These are phyloP conservation scores for Trametes cinnabarina DNA, from an alignment of 768 basidiomycete genomes.

Conservation along the genomic window DNA sequence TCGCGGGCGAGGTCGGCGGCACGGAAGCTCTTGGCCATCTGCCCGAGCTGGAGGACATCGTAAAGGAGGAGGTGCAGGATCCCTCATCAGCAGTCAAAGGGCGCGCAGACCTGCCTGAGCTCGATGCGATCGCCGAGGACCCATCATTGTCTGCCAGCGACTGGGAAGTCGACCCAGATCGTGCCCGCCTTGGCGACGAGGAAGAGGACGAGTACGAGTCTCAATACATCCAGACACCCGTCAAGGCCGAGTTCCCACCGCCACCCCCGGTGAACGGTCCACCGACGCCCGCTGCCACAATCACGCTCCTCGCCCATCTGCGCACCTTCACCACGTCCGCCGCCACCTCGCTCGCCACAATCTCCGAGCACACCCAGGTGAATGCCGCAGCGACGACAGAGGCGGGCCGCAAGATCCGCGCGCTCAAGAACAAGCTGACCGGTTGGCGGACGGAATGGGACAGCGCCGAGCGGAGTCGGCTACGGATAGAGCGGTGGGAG, in stretches of 20 bases:
- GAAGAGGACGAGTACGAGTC: slow-evolving; percentile 42
- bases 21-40: slow-evolving; percentile 67
- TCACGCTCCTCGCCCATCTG: slow-evolving; percentile 67
- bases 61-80: slow-evolving; percentile 37
- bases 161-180: slow-evolving; percentile 52
- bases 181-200: slow-evolving; percentile 43
- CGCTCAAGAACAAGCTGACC: slow-evolving; percentile 78
- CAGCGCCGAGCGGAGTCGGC: slow-evolving; percentile 76
- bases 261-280: slow-evolving; percentile 49
- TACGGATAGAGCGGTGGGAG: slow-evolving; percentile 81
- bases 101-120: slow-evolving; percentile 9
- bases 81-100: slow-evolving; percentile 15
- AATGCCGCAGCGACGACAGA: slow-evolving; percentile 84
- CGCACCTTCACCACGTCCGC: slow-evolving; percentile 74
- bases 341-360: slow-evolving; percentile 67
- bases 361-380: slow-evolving; percentile 87
- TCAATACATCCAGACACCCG: slow-evolving; percentile 42
- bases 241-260: slow-evolving; percentile 57
- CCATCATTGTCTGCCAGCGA: slow-evolving; percentile 35
- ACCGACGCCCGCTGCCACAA: slow-evolving; percentile 55
- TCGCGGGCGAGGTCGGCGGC: slow-evolving; percentile 76
- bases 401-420: slow-evolving; percentile 82
- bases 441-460: slow-evolving; percentile 83
- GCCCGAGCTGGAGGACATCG: slow-evolving; percentile 57
- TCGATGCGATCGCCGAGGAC: slow-evolving; percentile 34